phyloP scores from a whole-genome alignment of 176 grass and related monocot genomes.

The Triticum urartu region DNA sequence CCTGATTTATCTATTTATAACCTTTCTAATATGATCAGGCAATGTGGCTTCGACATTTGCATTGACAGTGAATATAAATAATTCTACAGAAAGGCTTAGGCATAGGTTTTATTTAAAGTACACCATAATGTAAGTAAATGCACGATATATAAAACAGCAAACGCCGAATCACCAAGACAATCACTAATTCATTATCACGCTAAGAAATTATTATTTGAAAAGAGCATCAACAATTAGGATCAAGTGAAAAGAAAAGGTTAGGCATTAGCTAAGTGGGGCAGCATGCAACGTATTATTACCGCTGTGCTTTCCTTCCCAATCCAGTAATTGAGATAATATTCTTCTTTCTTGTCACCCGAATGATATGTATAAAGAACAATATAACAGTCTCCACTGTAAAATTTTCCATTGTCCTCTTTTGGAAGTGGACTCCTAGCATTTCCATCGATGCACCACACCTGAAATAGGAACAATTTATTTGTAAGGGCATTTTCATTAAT shows the following conservation, averaged over 20 bases:
- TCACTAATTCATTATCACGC: neutral
- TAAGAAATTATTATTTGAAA: neutral
- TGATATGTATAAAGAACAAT: constrained; percentile 89
- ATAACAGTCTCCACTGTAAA: constrained; percentile 91
- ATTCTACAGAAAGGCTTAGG: neutral
- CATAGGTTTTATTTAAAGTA: constrained; percentile 3
- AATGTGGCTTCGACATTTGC: neutral
- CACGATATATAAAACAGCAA: neutral
- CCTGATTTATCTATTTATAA: constrained; percentile 2
- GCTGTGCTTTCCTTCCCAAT: constrained; percentile 78
- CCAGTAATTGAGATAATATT: constrained; percentile 85
- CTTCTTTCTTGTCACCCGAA: constrained; percentile 95
- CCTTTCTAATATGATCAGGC: neutral
- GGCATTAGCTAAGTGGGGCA: neutral
- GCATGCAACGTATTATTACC: constrained; percentile 57
- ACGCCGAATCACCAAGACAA: neutral
- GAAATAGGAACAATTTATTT: constrained; percentile 19
- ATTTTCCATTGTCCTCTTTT: constrained; percentile 94
- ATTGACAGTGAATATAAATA: neutral
- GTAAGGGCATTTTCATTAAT: constrained; percentile 2
- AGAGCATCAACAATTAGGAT: constrained; percentile 6
- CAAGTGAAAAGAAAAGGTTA: neutral
- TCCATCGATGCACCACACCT: constrained; percentile 85
- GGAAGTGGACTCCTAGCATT: constrained; percentile 64
- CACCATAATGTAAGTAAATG: neutral